These are phyloP conservation scores for Podaxis pistillaris DNA, from an alignment of 768 basidiomycete genomes.

Conservation along the genomic window DNA sequence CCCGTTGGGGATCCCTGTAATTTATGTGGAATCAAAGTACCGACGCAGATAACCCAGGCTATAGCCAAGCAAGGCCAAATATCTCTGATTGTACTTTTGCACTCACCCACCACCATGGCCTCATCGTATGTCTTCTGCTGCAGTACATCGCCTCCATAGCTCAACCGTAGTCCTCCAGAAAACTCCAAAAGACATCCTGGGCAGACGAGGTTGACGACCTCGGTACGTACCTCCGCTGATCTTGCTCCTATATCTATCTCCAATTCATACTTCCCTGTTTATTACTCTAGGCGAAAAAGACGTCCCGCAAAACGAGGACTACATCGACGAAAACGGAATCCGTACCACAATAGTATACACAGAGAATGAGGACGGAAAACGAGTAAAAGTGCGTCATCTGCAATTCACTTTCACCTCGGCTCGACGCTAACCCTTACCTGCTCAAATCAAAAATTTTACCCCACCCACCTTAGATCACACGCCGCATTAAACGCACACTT, in stretches of 20 bases:
- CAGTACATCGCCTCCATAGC: neutral
- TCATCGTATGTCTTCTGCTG: slow-evolving; percentile 28
- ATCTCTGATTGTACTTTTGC: neutral
- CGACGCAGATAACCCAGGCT: neutral
- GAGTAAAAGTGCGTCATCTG: slow-evolving; percentile 70
- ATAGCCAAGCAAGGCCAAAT: slow-evolving; percentile 9
- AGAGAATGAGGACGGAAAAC: slow-evolving; percentile 90
- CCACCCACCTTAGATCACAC: slow-evolving; percentile 60
- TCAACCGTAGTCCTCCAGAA: slow-evolving; percentile 17
- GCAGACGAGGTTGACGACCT: slow-evolving; percentile 85
- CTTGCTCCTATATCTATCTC: slow-evolving; percentile 3
- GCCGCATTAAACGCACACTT: slow-evolving; percentile 80
- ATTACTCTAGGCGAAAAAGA: slow-evolving; percentile 27
- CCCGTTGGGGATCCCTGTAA: too few species aligned
- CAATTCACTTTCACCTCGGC: neutral
- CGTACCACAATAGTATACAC: slow-evolving; percentile 81
- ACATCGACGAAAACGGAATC: slow-evolving; percentile 82
- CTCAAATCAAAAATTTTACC: slow-evolving; percentile 7
- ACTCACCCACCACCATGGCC: slow-evolving; percentile 24
- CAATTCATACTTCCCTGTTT: neutral
- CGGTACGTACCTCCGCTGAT: slow-evolving; percentile 35
- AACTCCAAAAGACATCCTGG: slow-evolving; percentile 73
- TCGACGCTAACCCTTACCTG: neutral
- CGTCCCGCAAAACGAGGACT: slow-evolving; percentile 63
- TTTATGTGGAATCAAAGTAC: too few species aligned